phyloP scores from a whole-genome alignment of 2,329 filamentous ascomycete species.

The Xylaria sp. region DNA sequence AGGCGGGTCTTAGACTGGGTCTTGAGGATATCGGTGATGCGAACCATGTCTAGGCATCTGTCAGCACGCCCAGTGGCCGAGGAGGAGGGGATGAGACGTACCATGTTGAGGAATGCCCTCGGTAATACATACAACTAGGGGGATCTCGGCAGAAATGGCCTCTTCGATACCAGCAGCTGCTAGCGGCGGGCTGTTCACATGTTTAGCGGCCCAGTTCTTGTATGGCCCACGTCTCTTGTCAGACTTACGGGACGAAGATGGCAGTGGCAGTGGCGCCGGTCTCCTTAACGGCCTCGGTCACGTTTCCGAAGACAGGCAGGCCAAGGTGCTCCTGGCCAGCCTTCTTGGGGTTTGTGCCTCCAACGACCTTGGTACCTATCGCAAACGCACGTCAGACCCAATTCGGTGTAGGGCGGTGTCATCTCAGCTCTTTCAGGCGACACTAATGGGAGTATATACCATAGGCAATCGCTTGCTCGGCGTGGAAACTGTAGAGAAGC shows the following conservation, averaged over 20 bases:
- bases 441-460: constrained; percentile 60
- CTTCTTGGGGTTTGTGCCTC: constrained; percentile 99
- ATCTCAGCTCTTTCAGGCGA: background rate
- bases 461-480: constrained; percentile 97
- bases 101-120: constrained; percentile 98
- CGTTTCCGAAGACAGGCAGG: constrained; percentile 90
- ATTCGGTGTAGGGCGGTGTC: background rate
- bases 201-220: constrained; percentile 11
- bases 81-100: constrained; percentile 50
- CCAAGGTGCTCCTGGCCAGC: constrained; percentile 88
- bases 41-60: constrained; percentile 81
- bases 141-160: constrained; percentile 89
- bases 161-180: constrained; percentile 97
- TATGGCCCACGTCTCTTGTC: too few relatives aligned
- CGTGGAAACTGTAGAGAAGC: constrained; percentile 78
- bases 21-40: constrained; percentile 97
- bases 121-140: constrained; percentile 95
- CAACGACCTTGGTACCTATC: constrained; percentile 92
- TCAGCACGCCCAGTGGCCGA: constrained; percentile 15
- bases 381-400: constrained; percentile 41
- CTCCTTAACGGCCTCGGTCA: constrained; percentile 85
- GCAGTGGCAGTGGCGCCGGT: constrained; percentile 90
- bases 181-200: constrained; percentile 72
- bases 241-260: constrained; percentile 88
- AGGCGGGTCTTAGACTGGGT: constrained; percentile 96